phyloP scores from a whole-genome alignment of 2,329 filamentous ascomycete genomes.

The Fusarium torreyae region DNA sequence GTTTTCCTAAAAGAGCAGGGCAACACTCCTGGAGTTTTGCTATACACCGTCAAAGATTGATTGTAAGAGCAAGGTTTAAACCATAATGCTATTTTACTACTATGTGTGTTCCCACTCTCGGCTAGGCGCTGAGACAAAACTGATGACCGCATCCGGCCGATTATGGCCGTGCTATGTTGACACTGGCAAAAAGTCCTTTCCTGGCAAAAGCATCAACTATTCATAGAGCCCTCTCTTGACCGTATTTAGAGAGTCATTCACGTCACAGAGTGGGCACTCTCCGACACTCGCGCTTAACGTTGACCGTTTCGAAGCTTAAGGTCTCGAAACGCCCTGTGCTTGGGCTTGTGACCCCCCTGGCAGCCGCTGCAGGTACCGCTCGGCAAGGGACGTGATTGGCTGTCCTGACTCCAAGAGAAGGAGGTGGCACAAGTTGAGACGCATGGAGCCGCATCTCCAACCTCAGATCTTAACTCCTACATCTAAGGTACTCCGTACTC shows the following conservation, averaged over 20 bases:
- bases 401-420: conserved; percentile 28
- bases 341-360: conserved; percentile 24
- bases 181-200: background rate
- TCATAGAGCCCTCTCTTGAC: conserved; percentile 6
- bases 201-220: conserved; percentile 1
- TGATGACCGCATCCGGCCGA: background rate
- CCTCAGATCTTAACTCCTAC: conserved; percentile 31
- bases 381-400: conserved; percentile 36
- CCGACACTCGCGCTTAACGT: conserved; percentile 36
- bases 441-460: conserved; percentile 41
- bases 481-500: conserved; percentile 1
- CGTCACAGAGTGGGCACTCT: conserved; percentile 32
- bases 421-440: conserved; percentile 42
- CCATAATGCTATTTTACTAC: too few relatives aligned
- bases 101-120: background rate
- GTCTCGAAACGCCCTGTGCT: conserved; percentile 47
- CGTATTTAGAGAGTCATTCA: conserved; percentile 2
- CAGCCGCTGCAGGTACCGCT: conserved; percentile 25
- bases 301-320: conserved; percentile 42
- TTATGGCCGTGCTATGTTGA: background rate
- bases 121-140: background rate
- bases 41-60: too few relatives aligned
- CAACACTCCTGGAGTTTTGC: background rate
- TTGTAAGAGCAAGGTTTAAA: too few relatives aligned
- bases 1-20: background rate